phyloP scores from a whole-genome alignment of 2,329 filamentous ascomycete species.

The Byssoonygena ceratinophila region DNA sequence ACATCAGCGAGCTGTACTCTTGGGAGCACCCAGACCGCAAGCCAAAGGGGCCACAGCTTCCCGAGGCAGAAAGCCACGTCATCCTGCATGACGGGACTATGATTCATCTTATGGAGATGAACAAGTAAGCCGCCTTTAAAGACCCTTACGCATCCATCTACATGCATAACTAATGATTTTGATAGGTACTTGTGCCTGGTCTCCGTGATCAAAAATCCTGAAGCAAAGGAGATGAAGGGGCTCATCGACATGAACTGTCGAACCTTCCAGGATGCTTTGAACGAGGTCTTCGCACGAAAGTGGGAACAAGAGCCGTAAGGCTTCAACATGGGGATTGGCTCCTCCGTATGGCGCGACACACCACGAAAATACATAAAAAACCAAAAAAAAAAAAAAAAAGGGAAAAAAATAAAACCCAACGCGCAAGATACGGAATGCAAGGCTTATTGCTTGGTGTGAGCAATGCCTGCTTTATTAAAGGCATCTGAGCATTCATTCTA shows the following conservation, averaged over 20 bases:
- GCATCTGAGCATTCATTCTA: not conserved
- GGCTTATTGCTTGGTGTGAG: not conserved
- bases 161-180: slow-evolving; percentile 17
- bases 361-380: no score
- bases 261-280: slow-evolving; percentile 52
- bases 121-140: slow-evolving; percentile 41
- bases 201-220: slow-evolving; percentile 55
- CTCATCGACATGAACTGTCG: slow-evolving; percentile 58
- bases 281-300: slow-evolving; percentile 48
- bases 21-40: slow-evolving; percentile 46
- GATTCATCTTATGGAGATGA: slow-evolving; percentile 58
- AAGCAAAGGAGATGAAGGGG: slow-evolving; percentile 52
- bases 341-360: not conserved
- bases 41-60: slow-evolving; percentile 36
- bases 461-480: not conserved
- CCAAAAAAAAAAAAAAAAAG: slow-evolving; percentile 4
- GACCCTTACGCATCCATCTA: not conserved
- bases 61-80: slow-evolving; percentile 52
- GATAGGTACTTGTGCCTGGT: slow-evolving; percentile 55
- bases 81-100: slow-evolving; percentile 50
- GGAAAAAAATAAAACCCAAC: not conserved
- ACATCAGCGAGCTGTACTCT: slow-evolving; percentile 91
- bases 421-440: not conserved
- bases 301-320: slow-evolving; percentile 28
- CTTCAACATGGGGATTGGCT: not conserved